Percentiles rank a stretch among this genome's conserved stretches.
These are phyloP conservation scores for Magnaporthales sp. DNA, from an alignment of 2,329 filamentous ascomycete species.

Conservation along the genomic window DNA sequence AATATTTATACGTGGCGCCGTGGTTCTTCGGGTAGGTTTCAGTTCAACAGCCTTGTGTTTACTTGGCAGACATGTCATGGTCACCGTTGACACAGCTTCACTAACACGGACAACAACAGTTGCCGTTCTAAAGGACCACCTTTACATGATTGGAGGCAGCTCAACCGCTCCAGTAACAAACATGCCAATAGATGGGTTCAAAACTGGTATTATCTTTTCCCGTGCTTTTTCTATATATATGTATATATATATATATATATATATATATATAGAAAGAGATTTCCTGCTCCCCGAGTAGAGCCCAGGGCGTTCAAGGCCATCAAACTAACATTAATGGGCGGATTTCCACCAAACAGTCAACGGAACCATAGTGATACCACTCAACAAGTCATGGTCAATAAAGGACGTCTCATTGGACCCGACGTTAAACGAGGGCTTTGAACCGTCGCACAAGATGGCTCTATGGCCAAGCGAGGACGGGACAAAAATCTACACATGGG, in stretches of 20 bases:
- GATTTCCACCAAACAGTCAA: not conserved
- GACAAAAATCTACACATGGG: not conserved
- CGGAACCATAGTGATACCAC: not conserved
- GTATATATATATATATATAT: no score
- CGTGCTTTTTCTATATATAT: no score
- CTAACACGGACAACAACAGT: not conserved
- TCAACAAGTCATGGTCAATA: not conserved
- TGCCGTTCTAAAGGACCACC: not conserved
- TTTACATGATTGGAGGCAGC: not conserved
- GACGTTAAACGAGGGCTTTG: not conserved
- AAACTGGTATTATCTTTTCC: not conserved
- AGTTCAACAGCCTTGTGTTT: not conserved
- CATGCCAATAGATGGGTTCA: not conserved
- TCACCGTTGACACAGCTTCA: not conserved
- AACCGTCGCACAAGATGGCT: not conserved
- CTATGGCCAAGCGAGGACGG: not conserved
- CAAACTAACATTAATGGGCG: not conserved
- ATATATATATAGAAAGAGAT: no score
- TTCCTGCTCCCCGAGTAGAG: not conserved
- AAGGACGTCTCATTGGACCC: not conserved
- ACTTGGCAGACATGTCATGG: no score
- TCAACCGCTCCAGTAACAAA: not conserved
- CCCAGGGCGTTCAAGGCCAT: no score
- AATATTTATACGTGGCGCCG: not conserved
- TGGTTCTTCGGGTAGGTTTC: not conserved